Base-by-base conservation (phyloP, 495 filamentous ascomycete genomes). In the Xylaria sp. region DNA sequence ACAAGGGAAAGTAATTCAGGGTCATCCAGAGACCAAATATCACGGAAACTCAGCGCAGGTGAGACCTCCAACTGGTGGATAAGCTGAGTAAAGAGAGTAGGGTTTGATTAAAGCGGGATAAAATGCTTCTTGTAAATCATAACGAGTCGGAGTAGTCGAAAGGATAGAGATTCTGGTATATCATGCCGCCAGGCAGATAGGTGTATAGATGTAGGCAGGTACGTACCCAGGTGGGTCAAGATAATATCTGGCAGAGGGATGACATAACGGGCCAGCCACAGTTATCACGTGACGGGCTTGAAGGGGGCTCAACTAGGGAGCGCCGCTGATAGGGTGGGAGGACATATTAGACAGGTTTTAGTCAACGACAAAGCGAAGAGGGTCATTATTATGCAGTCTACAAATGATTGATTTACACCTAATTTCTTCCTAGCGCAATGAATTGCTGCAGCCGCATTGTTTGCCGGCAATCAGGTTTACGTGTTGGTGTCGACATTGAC, bases 1-100 rank as follows among this genome's bases (percentile, higher is more conserved):
- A 93, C 83, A 79, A 92, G 86, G 68, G 86, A 84, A 69, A 93
- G 83, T 55, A 91, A 85, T 40, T 91, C 88, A 1, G 88, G 86
- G 14, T 92, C 90, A 75, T 90, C 86, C 77, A 94, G 86, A 65
- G 87, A 88, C 80, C 87, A 92, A 75, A 94, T 88, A 75, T 94
- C 92, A 72, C 91, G 85, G 84, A 94, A 94, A 65, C 79, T 81
- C 29, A 93, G 81, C 31, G 79, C 77, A 61, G 77, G 64, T 1
- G 90, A 82, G 43, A 92, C 84, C 35, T 92, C 92, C 44, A 94
- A 87, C 61, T 87, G 82, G 72, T 89, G 88, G 40, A 89, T 70
- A 21, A 86, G 79, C 33, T 80, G 71, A 33, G 78, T 81, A 68
- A 85, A 83, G 14, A 84, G 71, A 24, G 80, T 76, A 3, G 83